Conservation (phyloP, 306 rosid genomes). For the Bauhinia variegata region DNA sequence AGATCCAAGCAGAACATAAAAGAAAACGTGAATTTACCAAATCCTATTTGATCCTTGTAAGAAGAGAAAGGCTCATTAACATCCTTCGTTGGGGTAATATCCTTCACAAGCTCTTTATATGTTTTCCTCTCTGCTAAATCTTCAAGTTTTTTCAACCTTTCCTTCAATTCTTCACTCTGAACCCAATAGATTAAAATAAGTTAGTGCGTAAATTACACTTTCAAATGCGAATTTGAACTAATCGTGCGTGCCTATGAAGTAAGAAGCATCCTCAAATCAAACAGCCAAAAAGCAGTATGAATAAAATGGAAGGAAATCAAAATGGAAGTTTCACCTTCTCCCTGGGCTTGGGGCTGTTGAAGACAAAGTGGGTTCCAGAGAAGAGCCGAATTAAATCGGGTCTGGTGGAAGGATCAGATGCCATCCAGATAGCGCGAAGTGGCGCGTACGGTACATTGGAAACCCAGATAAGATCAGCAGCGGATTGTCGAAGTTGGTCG, state of each 20-base stretch:
- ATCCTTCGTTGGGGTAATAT: constrained; percentile 59
- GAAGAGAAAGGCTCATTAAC: constrained; percentile 76
- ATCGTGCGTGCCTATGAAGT: neutral
- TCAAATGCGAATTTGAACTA: too few relatives aligned
- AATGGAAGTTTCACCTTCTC: constrained; percentile 56
- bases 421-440: constrained; percentile 63
- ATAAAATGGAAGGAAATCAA: neutral
- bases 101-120: constrained; percentile 84
- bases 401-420: constrained; percentile 47
- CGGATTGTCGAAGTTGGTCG: too few relatives aligned
- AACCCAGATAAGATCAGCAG: constrained; percentile 54
- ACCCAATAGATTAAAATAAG: neutral
- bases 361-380: constrained; percentile 54
- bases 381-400: constrained; percentile 58
- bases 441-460: constrained; percentile 56
- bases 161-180: constrained; percentile 86
- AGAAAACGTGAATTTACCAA: constrained; percentile 51
- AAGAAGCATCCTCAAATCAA: neutral
- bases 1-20: constrained; percentile 1
- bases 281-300: too few relatives aligned
- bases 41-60: constrained; percentile 87
- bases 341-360: constrained; percentile 78
- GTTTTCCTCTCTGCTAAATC: constrained; percentile 85
- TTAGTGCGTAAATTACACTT: too few relatives aligned
- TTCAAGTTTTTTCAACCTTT: constrained; percentile 63